These are phyloP conservation scores for Eutrema yunnanense DNA, from an alignment of 345 rosid genomes.

Conservation along the genomic window DNA sequence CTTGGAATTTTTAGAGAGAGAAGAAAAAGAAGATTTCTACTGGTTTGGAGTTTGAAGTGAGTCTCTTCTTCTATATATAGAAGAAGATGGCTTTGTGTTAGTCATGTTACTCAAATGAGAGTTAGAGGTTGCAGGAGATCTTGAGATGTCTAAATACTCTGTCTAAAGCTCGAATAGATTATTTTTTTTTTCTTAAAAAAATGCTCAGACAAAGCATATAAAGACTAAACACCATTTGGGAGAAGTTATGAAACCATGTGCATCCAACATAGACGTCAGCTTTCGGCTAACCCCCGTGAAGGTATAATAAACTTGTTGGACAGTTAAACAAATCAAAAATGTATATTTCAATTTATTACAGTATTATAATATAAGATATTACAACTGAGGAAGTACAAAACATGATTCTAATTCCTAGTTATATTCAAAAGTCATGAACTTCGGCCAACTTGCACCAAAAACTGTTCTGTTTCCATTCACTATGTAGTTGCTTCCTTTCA, in stretches of 20 bases:
- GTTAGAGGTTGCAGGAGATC: conserved; percentile 13
- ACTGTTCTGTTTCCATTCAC: neutral
- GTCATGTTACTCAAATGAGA: neutral
- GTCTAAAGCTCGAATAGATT: neutral
- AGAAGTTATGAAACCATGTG: conserved; percentile 25
- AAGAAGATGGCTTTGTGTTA: neutral
- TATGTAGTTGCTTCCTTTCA: neutral
- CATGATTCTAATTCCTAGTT: neutral
- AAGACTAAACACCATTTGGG: conserved; percentile 12
- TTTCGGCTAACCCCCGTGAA: conserved; percentile 17
- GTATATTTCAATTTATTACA: neutral
- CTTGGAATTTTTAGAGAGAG: neutral
- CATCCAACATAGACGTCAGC: conserved; percentile 15
- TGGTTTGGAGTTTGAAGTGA: conserved; percentile 11
- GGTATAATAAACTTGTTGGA: conserved; percentile 9
- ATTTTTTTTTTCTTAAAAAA: neutral
- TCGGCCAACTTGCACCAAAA: conserved; percentile 7
- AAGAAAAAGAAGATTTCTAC: neutral
- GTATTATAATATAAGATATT: neutral
- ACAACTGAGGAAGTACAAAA: neutral
- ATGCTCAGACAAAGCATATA: conserved; percentile 8
- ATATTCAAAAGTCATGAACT: conserved; percentile 14
- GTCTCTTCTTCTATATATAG: conserved; percentile 16
- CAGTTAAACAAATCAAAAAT: neutral
- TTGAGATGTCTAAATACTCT: neutral